Percentiles rank a stretch among this genome's conserved stretches.
Conservation (phyloP, 2,329 filamentous ascomycete genomes). For the Colletotrichum graminicola region DNA sequence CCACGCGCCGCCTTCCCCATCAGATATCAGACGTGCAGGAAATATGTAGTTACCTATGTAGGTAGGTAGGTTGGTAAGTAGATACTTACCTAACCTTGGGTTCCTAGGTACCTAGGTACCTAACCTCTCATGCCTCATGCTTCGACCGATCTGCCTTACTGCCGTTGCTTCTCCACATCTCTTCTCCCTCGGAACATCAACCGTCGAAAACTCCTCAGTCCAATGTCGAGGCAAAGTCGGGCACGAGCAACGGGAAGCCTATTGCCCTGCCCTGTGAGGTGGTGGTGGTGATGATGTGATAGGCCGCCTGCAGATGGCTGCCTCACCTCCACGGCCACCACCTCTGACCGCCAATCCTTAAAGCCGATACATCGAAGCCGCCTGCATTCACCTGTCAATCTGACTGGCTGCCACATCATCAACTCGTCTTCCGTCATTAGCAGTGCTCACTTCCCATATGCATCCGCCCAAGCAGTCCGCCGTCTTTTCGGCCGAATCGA, state of each 20-base stretch:
- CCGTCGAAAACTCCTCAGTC: not conserved
- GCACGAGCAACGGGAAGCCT: too few species aligned
- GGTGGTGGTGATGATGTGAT: not conserved
- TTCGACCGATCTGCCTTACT: not conserved
- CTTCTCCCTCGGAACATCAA: not conserved
- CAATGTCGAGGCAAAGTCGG: not conserved
- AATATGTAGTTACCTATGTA: too few species aligned
- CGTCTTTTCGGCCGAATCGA: not conserved
- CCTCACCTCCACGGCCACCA: not conserved
- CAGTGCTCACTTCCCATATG: not conserved
- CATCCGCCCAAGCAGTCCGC: not conserved
- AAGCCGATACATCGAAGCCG: not conserved
- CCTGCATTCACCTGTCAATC: not conserved
- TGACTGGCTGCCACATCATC: not conserved
- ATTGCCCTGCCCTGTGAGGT: too few species aligned
- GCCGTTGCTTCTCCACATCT: not conserved
- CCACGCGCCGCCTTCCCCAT: not conserved
- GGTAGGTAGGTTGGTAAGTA: too few species aligned
- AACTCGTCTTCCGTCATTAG: not conserved
- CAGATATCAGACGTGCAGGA: too few species aligned
- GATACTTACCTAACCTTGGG: not conserved
- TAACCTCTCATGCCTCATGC: not conserved
- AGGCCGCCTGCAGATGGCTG: not conserved
- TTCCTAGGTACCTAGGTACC: not conserved
- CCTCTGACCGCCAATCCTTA: slow-evolving; percentile 3